phyloP scores from a whole-genome alignment of 768 basidiomycete genomes.

The Naematelia encephala region DNA sequence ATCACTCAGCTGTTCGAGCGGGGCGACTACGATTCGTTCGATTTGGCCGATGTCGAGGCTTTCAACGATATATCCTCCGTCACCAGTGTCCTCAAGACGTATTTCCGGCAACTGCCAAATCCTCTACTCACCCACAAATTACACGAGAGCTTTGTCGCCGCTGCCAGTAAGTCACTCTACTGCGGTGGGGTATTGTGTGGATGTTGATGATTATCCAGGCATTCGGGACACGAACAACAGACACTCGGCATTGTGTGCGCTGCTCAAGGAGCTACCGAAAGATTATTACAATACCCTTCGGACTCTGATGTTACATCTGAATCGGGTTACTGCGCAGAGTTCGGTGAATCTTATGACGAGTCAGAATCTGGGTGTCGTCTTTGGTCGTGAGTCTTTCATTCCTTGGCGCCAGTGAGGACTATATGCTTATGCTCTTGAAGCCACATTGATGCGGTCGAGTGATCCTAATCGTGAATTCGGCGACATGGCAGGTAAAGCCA shows the following conservation, averaged over 20 bases:
- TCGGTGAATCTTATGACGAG: slow-evolving; percentile 88
- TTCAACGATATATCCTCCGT: slow-evolving; percentile 98
- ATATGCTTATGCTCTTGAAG: slow-evolving; percentile 53
- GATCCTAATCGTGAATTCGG: slow-evolving; percentile 85
- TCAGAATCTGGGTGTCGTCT: slow-evolving; percentile 92
- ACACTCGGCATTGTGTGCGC: slow-evolving; percentile 61
- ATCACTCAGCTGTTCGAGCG: slow-evolving; percentile 94
- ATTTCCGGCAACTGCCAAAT: slow-evolving; percentile 86
- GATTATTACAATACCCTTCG: slow-evolving; percentile 85
- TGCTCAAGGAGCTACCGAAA: slow-evolving; percentile 72
- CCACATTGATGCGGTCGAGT: slow-evolving; percentile 86
- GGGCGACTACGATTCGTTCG: slow-evolving; percentile 83
- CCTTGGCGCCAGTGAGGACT: background rate
- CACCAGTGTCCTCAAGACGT: slow-evolving; percentile 93
- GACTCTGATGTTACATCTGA: slow-evolving; percentile 77
- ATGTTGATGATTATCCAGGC: slow-evolving; percentile 20
- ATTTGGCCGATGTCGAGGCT: slow-evolving; percentile 75
- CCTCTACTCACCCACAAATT: slow-evolving; percentile 87
- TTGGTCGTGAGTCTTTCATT: slow-evolving; percentile 74
- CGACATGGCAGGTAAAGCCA: slow-evolving; percentile 93
- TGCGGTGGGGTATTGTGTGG: background rate
- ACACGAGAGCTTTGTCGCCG: slow-evolving; percentile 82
- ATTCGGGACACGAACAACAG: slow-evolving; percentile 65
- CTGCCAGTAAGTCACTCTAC: slow-evolving; percentile 57
- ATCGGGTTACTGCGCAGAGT: slow-evolving; percentile 65